These are phyloP conservation scores for Botryotinia narcissicola DNA, from an alignment of 2,329 filamentous ascomycete genomes.

Conservation along the genomic window DNA sequence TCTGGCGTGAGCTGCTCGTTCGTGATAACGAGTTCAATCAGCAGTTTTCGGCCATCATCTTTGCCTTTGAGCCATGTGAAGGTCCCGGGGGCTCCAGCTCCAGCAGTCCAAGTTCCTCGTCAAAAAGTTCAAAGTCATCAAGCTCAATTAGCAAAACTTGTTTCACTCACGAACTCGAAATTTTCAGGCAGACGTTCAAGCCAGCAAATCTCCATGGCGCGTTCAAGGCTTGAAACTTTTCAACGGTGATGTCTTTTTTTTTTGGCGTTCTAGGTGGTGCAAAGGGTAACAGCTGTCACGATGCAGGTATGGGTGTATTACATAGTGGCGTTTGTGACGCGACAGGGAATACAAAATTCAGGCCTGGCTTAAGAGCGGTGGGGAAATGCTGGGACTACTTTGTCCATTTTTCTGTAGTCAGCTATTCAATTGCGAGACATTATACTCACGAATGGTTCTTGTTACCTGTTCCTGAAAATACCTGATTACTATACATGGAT, in stretches of 20 bases:
- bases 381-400: conserved; percentile 4
- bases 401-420: conserved; percentile 13
- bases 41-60: conserved; percentile 60
- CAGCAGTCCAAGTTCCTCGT: conserved; percentile 27
- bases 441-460: neutral
- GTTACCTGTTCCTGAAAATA: neutral
- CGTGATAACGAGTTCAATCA: conserved; percentile 62
- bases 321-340: conserved; percentile 15
- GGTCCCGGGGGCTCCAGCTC: conserved; percentile 43
- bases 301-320: conserved; percentile 6
- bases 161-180: conserved; percentile 15
- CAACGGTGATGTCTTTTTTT: neutral
- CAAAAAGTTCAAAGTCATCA: conserved; percentile 17
- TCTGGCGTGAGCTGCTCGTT: conserved; percentile 64
- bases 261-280: neutral
- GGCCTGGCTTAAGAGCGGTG: neutral
- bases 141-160: conserved; percentile 16
- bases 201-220: conserved; percentile 21
- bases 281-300: conserved; percentile 5
- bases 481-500: neutral
- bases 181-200: conserved; percentile 21
- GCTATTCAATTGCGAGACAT: conserved; percentile 7
- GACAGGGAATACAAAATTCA: neutral
- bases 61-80: conserved; percentile 59
- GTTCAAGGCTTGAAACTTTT: conserved; percentile 11